phyloP scores from a whole-genome alignment of 2,329 filamentous ascomycete species.

The Colletotrichum incanum region DNA sequence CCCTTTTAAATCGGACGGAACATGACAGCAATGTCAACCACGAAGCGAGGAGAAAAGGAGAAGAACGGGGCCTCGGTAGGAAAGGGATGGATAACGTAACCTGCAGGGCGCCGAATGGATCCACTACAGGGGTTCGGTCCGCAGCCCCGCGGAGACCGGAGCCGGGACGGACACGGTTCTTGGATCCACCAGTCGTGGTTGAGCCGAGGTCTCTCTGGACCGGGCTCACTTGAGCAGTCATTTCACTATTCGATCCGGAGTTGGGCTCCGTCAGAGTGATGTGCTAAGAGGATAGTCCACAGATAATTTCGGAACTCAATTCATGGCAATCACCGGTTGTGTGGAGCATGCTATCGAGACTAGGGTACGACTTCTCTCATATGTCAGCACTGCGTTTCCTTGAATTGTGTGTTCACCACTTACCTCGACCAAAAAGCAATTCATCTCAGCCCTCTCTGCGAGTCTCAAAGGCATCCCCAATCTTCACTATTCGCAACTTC shows the following conservation, averaged over 20 bases:
- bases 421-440: not conserved
- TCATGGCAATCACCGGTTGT: not conserved
- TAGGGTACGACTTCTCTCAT: not conserved
- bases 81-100: constrained; percentile 23
- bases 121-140: constrained; percentile 1
- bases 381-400: not conserved
- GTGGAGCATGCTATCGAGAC: not conserved
- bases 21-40: constrained; percentile 6
- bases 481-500: constrained; percentile 18
- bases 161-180: not conserved
- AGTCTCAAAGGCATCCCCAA: constrained; percentile 27
- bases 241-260: not conserved
- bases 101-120: not conserved
- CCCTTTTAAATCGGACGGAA: constrained; percentile 16
- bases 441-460: not conserved
- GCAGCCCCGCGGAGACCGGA: constrained; percentile 10
- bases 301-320: not conserved
- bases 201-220: not conserved
- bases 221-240: not conserved
- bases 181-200: not conserved
- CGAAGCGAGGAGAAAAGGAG: constrained; percentile 8
- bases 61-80: constrained; percentile 5
- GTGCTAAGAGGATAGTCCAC: too few relatives aligned
- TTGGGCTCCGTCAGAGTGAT: not conserved
- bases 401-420: not conserved